phyloP scores from a whole-genome alignment of 2,329 filamentous ascomycete species.

The Teratosphaeria pseudoeucalypti region DNA sequence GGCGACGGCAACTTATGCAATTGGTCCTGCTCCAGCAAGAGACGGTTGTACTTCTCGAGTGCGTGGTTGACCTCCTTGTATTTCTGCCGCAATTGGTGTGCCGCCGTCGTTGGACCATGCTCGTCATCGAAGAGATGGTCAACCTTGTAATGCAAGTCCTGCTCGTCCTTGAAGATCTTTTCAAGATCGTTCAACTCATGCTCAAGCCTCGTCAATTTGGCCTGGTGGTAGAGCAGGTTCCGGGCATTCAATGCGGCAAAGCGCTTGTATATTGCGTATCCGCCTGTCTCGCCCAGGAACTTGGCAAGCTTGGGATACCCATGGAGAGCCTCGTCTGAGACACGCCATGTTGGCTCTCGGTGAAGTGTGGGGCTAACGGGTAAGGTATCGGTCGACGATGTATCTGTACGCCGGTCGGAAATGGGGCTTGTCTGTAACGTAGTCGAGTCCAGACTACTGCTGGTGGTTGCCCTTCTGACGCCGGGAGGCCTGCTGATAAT shows the following conservation, averaged over 20 bases:
- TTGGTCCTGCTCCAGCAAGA: slow-evolving; percentile 9
- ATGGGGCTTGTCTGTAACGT: slow-evolving; percentile 3
- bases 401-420: background rate
- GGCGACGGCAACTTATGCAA: slow-evolving; percentile 8
- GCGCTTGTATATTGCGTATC: slow-evolving; percentile 14
- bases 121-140: slow-evolving; percentile 8
- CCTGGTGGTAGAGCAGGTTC: slow-evolving; percentile 18
- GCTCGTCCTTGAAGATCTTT: slow-evolving; percentile 5
- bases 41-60: slow-evolving; percentile 8
- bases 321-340: slow-evolving; percentile 9
- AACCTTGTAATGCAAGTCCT: slow-evolving; percentile 11
- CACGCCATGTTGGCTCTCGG: slow-evolving; percentile 4
- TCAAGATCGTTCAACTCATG: slow-evolving; percentile 14
- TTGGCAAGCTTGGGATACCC: slow-evolving; percentile 14
- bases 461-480: background rate
- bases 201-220: slow-evolving; percentile 15
- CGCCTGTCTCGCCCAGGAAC: slow-evolving; percentile 9
- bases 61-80: slow-evolving; percentile 7
- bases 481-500: background rate
- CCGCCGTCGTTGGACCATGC: slow-evolving; percentile 1
- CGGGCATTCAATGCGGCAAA: slow-evolving; percentile 16
- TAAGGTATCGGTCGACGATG: background rate
- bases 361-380: slow-evolving; percentile 3
- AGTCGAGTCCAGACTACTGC: slow-evolving; percentile 1
- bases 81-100: slow-evolving; percentile 4